phyloP scores from a whole-genome alignment of 352 stramenopile species.

The Pythium phragmiticola region DNA sequence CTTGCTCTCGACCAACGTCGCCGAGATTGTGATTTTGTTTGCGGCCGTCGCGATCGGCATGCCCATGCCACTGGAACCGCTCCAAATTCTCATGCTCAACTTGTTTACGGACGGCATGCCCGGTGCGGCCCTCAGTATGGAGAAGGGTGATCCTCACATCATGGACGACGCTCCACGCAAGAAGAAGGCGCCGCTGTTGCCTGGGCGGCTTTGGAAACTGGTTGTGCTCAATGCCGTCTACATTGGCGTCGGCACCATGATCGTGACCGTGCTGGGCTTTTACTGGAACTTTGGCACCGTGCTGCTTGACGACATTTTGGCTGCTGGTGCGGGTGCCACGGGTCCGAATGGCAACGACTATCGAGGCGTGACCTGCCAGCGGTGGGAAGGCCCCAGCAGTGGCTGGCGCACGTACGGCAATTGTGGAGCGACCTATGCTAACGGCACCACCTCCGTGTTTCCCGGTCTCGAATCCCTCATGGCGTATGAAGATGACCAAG shows the following conservation, averaged over 20 bases:
- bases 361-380: slow-evolving; percentile 51
- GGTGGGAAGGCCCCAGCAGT: slow-evolving; percentile 39
- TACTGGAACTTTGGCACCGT: slow-evolving; percentile 75
- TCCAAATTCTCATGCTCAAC: slow-evolving; percentile 99
- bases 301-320: slow-evolving; percentile 52
- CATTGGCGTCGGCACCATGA: slow-evolving; percentile 41
- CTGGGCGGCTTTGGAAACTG: slow-evolving; percentile 65
- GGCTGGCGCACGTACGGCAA: slow-evolving; percentile 63
- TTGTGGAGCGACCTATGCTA: slow-evolving; percentile 36
- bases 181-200: slow-evolving; percentile 54
- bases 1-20: slow-evolving; percentile 97
- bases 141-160: slow-evolving; percentile 64
- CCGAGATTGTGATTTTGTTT: slow-evolving; percentile 90
- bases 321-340: slow-evolving; percentile 36
- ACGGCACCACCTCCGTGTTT: slow-evolving; percentile 54
- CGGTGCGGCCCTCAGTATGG: slow-evolving; percentile 66
- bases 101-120: slow-evolving; percentile 96
- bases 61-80: slow-evolving; percentile 89
- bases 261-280: slow-evolving; percentile 53
- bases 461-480: slow-evolving; percentile 32
- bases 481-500: slow-evolving; percentile 35
- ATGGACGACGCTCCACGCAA: slow-evolving; percentile 62
- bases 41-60: slow-evolving; percentile 55
- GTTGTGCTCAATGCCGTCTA: slow-evolving; percentile 57
- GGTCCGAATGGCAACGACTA: slow-evolving; percentile 46